phyloP scores from a whole-genome alignment of 179 eudicot genomes.

The Beta lomatogona region DNA sequence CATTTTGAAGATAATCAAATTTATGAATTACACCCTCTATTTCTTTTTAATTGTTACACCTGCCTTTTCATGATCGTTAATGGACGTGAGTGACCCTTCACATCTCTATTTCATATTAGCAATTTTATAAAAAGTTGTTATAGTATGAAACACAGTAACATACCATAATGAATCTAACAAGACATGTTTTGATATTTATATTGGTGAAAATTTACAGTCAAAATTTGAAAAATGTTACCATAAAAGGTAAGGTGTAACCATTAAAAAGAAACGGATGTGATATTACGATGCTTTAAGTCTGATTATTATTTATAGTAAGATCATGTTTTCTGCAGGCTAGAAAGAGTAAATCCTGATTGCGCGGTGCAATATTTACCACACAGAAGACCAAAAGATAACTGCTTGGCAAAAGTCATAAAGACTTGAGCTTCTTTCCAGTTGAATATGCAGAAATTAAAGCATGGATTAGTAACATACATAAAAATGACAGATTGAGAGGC shows the following conservation, averaged over 20 bases:
- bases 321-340: constrained; percentile 52
- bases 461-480: not conserved
- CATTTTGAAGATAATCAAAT: not conserved
- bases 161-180: too few relatives aligned
- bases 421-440: constrained; percentile 7
- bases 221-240: too few relatives aligned
- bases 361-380: constrained; percentile 63
- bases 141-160: too few relatives aligned
- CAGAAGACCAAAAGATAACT: constrained; percentile 79
- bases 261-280: too few relatives aligned
- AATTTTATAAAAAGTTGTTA: too few relatives aligned
- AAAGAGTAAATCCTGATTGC: constrained; percentile 54
- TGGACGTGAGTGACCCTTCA: too few relatives aligned
- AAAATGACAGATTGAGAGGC: not conserved
- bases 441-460: not conserved
- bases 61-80: too few relatives aligned
- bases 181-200: too few relatives aligned
- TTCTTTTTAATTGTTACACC: not conserved
- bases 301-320: not conserved
- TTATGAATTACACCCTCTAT: not conserved
- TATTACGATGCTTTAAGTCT: too few relatives aligned
- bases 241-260: too few relatives aligned
- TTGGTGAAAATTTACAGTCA: too few relatives aligned
- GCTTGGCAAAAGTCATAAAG: constrained; percentile 59
- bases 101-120: too few relatives aligned